phyloP scores from a whole-genome alignment of 2,329 filamentous ascomycete species.

The Stemphylium lycopersici region DNA sequence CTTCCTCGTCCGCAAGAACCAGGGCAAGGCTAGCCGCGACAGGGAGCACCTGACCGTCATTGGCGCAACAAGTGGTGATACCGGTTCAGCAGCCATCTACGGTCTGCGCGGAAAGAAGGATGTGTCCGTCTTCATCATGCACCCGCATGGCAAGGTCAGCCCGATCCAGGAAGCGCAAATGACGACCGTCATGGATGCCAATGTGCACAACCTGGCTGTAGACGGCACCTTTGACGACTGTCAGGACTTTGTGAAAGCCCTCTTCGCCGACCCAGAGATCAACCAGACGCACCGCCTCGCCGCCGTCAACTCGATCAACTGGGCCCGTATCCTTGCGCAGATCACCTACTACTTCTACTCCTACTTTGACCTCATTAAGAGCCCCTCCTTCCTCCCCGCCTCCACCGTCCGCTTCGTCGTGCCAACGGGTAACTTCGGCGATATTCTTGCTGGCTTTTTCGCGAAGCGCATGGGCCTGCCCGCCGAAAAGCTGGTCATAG shows the following conservation, averaged over 20 bases:
- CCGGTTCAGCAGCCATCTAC: slow-evolving; percentile 94
- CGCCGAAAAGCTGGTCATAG: slow-evolving; percentile 84
- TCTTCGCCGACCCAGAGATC: slow-evolving; percentile 84
- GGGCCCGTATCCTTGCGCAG: slow-evolving; percentile 91
- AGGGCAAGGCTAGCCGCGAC: slow-evolving; percentile 72
- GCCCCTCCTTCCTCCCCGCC: slow-evolving; percentile 63
- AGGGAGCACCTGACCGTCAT: slow-evolving; percentile 51
- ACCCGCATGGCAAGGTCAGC: slow-evolving; percentile 88
- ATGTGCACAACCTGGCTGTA: slow-evolving; percentile 91
- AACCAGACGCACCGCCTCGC: slow-evolving; percentile 84
- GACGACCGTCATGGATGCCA: slow-evolving; percentile 88
- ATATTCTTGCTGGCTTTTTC: slow-evolving; percentile 93
- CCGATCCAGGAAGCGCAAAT: slow-evolving; percentile 96
- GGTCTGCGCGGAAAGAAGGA: slow-evolving; percentile 95
- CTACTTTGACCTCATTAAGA: slow-evolving; percentile 79
- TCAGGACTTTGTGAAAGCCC: slow-evolving; percentile 93
- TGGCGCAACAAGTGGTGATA: slow-evolving; percentile 59
- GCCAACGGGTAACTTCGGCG: slow-evolving; percentile 95
- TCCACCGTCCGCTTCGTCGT: slow-evolving; percentile 82
- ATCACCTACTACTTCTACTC: slow-evolving; percentile 97
- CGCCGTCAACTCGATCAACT: slow-evolving; percentile 97
- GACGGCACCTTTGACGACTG: slow-evolving; percentile 95
- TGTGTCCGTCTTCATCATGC: slow-evolving; percentile 92
- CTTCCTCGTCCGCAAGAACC: slow-evolving; percentile 76
- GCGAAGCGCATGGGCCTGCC: slow-evolving; percentile 89